Conservation (phyloP, 1,284 basidiomycete genomes). For the Leccinum cinnamomeum region DNA sequence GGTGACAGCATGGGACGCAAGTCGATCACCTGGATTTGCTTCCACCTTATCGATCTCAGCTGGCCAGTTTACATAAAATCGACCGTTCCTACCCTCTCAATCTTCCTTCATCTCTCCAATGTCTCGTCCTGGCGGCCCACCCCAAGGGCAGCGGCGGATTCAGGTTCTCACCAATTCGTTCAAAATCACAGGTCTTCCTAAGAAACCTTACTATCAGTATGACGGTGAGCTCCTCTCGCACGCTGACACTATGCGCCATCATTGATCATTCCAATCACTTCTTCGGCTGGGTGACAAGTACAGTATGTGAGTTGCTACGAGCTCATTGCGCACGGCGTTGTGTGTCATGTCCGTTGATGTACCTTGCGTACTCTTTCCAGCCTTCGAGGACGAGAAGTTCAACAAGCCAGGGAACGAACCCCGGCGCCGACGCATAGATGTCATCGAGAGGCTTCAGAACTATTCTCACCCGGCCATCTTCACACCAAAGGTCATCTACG, state of each 20-base stretch:
- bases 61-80: slow-evolving; percentile 12
- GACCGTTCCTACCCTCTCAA: neutral
- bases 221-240: slow-evolving; percentile 35
- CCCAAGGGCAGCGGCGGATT: slow-evolving; percentile 14
- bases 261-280: slow-evolving; percentile 6
- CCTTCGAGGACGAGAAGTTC: slow-evolving; percentile 18
- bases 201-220: slow-evolving; percentile 37
- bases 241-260: slow-evolving; percentile 1
- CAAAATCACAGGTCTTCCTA: slow-evolving; percentile 33
- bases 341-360: slow-evolving; percentile 11
- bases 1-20: no score
- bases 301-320: slow-evolving; percentile 31
- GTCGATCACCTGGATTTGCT: slow-evolving; percentile 2
- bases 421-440: slow-evolving; percentile 28
- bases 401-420: neutral
- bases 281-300: neutral
- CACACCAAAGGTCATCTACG: slow-evolving; percentile 37
- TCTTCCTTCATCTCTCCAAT: slow-evolving; percentile 12
- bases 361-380: slow-evolving; percentile 6
- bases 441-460: slow-evolving; percentile 38
- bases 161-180: slow-evolving; percentile 28
- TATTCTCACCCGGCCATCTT: slow-evolving; percentile 28
- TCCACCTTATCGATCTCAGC: slow-evolving; percentile 28
- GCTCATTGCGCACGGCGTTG: neutral
- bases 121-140: slow-evolving; percentile 21